Evolutionary conservation across 1,284 basidiomycete genomes (phyloP), one percentile per base, ranked within the genome.

Genomic region (Ustilago curta): DNA sequence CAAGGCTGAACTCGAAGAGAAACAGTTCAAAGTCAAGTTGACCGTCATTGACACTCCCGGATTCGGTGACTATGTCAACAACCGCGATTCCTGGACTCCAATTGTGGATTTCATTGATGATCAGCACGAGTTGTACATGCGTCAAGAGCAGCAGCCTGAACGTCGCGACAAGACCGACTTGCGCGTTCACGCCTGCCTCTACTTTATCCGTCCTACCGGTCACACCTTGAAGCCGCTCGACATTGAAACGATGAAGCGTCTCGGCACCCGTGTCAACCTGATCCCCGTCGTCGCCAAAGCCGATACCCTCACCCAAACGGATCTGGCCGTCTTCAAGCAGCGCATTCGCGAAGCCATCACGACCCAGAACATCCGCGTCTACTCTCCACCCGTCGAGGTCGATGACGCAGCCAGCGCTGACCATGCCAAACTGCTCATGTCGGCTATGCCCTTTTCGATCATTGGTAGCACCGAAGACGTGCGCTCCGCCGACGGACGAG

Each of bases 91-190:
- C 45, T 99, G 96, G 96, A 89, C 91, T 21, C 96, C 97, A 62
- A 98, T 99, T 76, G 92, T 99, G 84, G 96, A 99, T 86, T 99
- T 99, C 86, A 94, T 99, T 82, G 97, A 99, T 86, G 97, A 99
- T 88, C 96, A 99, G 88, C 96, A 99, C 86, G 97, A 99, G 87
- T 92, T 93, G 32, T 99, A 96, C 87, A 98, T 99, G 96, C 90
- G 96, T 65, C 96, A 99, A 87, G 96, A 99, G 87, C 97, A 99
- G 87, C 97, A 99, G 86, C 97, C 97, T 11, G 90, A 93, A 87
- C 89, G 97, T 66, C 88, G 87, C 69, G 93, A 96, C 80, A 98
- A 98, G 89, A 93, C 92, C 49, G 96, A 99, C 87, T 88, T 97
- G 77, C 88, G 96, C 54, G 95, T 99, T 9, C 96, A 99, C 84